Evolutionary conservation across 805 yeast genomes (phyloP).

Genomic region (Lachancea thermotolerans): DNA sequence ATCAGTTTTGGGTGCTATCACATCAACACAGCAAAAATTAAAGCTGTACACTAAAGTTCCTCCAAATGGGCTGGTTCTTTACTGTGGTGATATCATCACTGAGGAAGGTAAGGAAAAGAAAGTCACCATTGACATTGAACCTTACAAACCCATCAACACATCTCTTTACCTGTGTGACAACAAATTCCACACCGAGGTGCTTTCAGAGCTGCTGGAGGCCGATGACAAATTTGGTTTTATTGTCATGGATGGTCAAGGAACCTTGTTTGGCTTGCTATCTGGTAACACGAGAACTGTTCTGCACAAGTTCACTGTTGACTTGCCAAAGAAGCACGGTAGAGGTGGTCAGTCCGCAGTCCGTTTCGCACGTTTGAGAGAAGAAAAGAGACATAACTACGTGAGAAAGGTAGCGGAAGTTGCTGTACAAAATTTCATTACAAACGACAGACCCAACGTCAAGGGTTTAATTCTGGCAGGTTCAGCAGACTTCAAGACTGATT

Average conservation of each 20-base stretch:
- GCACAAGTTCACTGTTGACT: constrained; percentile 93
- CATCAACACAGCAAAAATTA: constrained; percentile 95
- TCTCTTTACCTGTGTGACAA: constrained; percentile 93
- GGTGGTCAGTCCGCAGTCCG: constrained; percentile 99
- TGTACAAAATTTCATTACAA: constrained; percentile 92
- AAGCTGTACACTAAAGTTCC: constrained; percentile 88
- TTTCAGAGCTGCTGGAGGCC: constrained; percentile 85
- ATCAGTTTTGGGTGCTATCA: constrained; percentile 92
- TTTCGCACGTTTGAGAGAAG: constrained; percentile 98
- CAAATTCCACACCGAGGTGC: constrained; percentile 96
- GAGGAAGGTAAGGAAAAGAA: constrained; percentile 97
- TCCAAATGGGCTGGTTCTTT: constrained; percentile 87
- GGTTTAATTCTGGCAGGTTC: constrained; percentile 98
- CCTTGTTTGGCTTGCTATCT: constrained; percentile 87
- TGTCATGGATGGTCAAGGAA: constrained; percentile 99
- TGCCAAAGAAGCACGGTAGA: constrained; percentile 99
- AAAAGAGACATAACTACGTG: constrained; percentile 96
- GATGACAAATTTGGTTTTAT: constrained; percentile 97
- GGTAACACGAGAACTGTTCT: constrained; percentile 96
- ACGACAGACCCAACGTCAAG: constrained; percentile 87
- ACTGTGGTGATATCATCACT: constrained; percentile 97
- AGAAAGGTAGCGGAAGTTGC: constrained; percentile 98
- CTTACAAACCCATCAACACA: constrained; percentile 98
- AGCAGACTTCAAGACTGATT: constrained; percentile 96
- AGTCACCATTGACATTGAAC: constrained; percentile 95